These are phyloP conservation scores for Rubroboletus satanas DNA, from an alignment of 768 basidiomycete genomes.

Conservation along the genomic window DNA sequence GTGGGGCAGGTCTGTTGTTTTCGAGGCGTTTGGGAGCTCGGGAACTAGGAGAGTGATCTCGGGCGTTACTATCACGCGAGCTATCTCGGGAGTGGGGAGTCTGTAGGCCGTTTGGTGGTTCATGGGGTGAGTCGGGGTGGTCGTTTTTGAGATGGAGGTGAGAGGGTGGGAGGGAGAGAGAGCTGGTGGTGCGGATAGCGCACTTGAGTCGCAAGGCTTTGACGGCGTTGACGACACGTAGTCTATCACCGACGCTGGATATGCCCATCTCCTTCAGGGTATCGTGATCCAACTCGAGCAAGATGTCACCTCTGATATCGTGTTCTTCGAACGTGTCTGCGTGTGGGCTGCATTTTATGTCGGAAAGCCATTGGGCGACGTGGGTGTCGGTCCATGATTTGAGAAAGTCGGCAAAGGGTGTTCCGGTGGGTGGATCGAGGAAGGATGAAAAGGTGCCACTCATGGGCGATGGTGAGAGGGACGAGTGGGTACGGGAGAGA, in stretches of 20 bases:
- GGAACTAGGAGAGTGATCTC: slow-evolving; percentile 27
- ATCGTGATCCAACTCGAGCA: slow-evolving; percentile 86
- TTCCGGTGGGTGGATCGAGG: slow-evolving; percentile 56
- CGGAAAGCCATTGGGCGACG: slow-evolving; percentile 72
- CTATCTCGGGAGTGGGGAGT: slow-evolving; percentile 20
- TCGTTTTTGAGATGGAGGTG: neutral
- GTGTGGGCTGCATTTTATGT: slow-evolving; percentile 70
- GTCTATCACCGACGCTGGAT: slow-evolving; percentile 83
- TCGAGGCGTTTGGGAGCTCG: slow-evolving; percentile 49
- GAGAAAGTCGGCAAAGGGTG: slow-evolving; percentile 60
- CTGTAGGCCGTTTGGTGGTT: slow-evolving; percentile 4
- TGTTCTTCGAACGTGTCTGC: slow-evolving; percentile 70
- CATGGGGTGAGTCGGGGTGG: neutral
- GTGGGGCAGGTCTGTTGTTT: slow-evolving; percentile 70
- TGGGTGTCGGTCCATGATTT: slow-evolving; percentile 69
- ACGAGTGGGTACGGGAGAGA: neutral
- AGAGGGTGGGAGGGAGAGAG: neutral
- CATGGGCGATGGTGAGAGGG: neutral
- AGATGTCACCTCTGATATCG: slow-evolving; percentile 89
- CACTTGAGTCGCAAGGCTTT: slow-evolving; percentile 69
- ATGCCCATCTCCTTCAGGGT: slow-evolving; percentile 91
- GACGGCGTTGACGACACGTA: slow-evolving; percentile 82
- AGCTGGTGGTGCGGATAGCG: slow-evolving; percentile 18
- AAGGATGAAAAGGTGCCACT: neutral
- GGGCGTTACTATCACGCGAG: slow-evolving; percentile 17